Evolutionary conservation across 1,284 basidiomycete species (phyloP).

Genomic region (Bondarzewia mesenterica): DNA sequence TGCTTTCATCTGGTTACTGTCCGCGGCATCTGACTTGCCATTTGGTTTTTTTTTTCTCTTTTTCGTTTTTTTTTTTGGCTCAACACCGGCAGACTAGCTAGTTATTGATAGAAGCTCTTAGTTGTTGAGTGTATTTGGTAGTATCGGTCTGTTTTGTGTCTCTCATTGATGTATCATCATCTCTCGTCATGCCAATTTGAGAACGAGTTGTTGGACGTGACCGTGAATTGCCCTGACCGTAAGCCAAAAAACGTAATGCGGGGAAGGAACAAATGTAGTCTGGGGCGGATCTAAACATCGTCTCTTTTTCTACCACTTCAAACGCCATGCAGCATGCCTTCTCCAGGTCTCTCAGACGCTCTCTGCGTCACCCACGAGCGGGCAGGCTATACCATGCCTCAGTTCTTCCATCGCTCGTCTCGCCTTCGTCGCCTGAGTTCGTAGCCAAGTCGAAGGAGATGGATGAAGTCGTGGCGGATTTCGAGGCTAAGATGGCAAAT

Average conservation of each 20-base stretch:
- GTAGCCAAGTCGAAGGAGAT: constrained; percentile 54
- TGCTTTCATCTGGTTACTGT: too few species aligned
- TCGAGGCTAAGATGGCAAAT: constrained; percentile 48
- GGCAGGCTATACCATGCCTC: constrained; percentile 52
- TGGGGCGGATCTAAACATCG: background rate
- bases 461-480: constrained; percentile 56
- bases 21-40: too few species aligned
- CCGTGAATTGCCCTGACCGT: too few species aligned
- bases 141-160: too few species aligned
- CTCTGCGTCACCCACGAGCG: background rate
- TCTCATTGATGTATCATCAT: too few species aligned
- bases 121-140: too few species aligned
- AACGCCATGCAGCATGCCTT: background rate
- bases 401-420: constrained; percentile 64
- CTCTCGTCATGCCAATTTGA: too few species aligned
- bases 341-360: background rate
- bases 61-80: too few species aligned
- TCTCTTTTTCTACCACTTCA: background rate
- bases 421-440: constrained; percentile 66
- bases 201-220: too few species aligned
- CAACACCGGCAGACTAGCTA: too few species aligned
- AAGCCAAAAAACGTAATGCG: background rate
- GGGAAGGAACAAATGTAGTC: background rate
- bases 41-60: too few species aligned
- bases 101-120: too few species aligned